phyloP scores from a whole-genome alignment of 2,329 filamentous ascomycete species.

The Cyphellophora attinorum region DNA sequence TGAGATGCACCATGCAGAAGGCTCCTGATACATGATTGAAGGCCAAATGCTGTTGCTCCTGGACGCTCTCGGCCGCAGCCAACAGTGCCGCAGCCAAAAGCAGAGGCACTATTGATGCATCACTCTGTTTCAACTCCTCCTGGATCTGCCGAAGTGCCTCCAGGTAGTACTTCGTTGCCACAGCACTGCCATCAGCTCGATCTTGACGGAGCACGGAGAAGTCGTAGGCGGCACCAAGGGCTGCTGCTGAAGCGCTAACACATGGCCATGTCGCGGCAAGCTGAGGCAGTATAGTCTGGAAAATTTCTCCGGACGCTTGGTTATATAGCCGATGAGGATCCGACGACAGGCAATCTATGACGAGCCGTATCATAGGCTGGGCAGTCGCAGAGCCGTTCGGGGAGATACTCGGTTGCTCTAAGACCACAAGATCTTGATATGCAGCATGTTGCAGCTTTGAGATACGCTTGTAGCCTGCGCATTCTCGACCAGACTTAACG shows the following conservation, averaged over 20 bases:
- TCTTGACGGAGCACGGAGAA: slow-evolving; percentile 3
- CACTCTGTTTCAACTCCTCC: slow-evolving; percentile 3
- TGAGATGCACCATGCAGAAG: slow-evolving; percentile 2
- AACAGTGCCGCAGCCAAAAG: slow-evolving; percentile 5
- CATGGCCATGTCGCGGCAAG: slow-evolving; percentile 1
- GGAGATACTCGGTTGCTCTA: neutral
- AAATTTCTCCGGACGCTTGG: slow-evolving; percentile 2
- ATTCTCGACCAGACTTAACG: slow-evolving; percentile 4
- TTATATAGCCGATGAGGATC: slow-evolving; percentile 5
- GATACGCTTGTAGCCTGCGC: slow-evolving; percentile 3
- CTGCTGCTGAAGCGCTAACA: slow-evolving; percentile 5
- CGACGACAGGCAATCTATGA: slow-evolving; percentile 1
- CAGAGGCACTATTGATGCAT: slow-evolving; percentile 2
- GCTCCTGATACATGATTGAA: slow-evolving; percentile 7
- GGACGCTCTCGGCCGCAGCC: slow-evolving; percentile 5
- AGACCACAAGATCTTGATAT: neutral
- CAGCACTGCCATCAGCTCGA: neutral
- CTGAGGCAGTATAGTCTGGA: slow-evolving; percentile 4
- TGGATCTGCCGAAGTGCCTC: slow-evolving; percentile 2
- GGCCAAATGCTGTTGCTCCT: slow-evolving; percentile 3
- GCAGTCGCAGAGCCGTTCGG: slow-evolving; percentile 1
- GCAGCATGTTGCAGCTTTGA: too few species aligned
- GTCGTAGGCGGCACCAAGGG: slow-evolving; percentile 8
- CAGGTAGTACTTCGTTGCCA: slow-evolving; percentile 1
- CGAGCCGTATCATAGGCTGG: slow-evolving; percentile 3